Conservation (phyloP, 441 rosid species). For the Cnidoscolus chayamansa region DNA sequence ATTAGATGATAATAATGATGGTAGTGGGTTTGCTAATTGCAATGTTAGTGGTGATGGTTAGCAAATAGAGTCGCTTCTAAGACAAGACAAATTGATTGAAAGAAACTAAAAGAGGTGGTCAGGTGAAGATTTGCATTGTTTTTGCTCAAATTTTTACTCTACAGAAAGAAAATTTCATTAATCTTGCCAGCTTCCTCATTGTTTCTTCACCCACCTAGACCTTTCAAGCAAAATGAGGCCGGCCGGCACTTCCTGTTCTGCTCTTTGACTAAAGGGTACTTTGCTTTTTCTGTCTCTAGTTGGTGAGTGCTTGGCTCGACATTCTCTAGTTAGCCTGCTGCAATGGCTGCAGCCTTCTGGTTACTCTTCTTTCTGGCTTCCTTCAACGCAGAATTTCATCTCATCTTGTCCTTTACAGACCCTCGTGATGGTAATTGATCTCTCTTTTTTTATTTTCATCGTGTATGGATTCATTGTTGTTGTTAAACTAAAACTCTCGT, state of each 20-base stretch:
- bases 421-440: constrained; percentile 55
- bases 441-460: background rate
- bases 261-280: background rate
- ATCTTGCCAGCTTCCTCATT: too few relatives aligned
- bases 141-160: too few relatives aligned
- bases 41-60: constrained; percentile 27
- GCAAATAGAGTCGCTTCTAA: constrained; percentile 50
- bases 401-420: constrained; percentile 51
- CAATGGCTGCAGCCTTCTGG: constrained; percentile 15
- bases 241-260: constrained; percentile 7
- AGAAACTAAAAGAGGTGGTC: constrained; percentile 12
- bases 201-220: too few relatives aligned
- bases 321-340: background rate
- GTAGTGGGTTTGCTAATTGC: constrained; percentile 14
- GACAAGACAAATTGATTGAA: constrained; percentile 50
- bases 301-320: background rate
- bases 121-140: constrained; percentile 7
- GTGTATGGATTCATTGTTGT: background rate
- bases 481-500: too few relatives aligned
- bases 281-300: background rate
- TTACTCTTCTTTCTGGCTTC: constrained; percentile 38
- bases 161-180: too few relatives aligned
- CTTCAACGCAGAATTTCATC: constrained; percentile 28
- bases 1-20: constrained; percentile 2
- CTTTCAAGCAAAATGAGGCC: background rate